These are phyloP conservation scores for Boletellus emodensis DNA, from an alignment of 768 basidiomycete genomes.

Conservation along the genomic window DNA sequence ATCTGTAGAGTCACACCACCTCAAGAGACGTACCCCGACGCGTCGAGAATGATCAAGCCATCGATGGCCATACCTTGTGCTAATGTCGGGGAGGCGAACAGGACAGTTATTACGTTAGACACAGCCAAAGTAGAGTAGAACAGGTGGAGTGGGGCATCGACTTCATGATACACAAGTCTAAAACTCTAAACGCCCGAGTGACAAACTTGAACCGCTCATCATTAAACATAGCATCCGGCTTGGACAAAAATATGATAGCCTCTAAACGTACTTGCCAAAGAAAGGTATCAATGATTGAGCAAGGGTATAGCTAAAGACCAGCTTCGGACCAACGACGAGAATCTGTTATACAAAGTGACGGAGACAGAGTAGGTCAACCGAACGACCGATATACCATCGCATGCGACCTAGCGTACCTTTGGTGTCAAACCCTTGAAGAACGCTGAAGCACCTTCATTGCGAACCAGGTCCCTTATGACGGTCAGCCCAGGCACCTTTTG, in stretches of 20 bases:
- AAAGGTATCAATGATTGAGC: conserved; percentile 94
- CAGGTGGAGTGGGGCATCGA: conserved; percentile 5
- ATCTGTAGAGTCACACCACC: not conserved
- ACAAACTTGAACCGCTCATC: not conserved
- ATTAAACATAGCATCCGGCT: not conserved
- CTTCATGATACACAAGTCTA: conserved; percentile 8
- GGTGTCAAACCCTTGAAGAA: conserved; percentile 98
- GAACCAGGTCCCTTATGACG: conserved; percentile 81
- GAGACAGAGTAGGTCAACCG: not conserved
- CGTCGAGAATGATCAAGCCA: conserved; percentile 77
- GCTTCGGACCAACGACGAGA: conserved; percentile 93
- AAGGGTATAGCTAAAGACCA: conserved; percentile 97
- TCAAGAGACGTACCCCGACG: conserved; percentile 52
- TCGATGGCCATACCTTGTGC: conserved; percentile 61
- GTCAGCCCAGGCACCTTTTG: conserved; percentile 73
- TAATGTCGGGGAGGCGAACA: not conserved
- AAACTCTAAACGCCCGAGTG: conserved; percentile 3
- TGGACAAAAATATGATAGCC: not conserved
- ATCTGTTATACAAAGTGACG: conserved; percentile 47
- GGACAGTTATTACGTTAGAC: not conserved
- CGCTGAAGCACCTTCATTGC: conserved; percentile 76
- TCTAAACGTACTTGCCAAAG: conserved; percentile 79
- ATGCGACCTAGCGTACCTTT: conserved; percentile 54
- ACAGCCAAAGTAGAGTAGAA: too few species aligned
- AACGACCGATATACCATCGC: not conserved